phyloP scores from a whole-genome alignment of 345 rosid species.

The Pistacia atlantica region DNA sequence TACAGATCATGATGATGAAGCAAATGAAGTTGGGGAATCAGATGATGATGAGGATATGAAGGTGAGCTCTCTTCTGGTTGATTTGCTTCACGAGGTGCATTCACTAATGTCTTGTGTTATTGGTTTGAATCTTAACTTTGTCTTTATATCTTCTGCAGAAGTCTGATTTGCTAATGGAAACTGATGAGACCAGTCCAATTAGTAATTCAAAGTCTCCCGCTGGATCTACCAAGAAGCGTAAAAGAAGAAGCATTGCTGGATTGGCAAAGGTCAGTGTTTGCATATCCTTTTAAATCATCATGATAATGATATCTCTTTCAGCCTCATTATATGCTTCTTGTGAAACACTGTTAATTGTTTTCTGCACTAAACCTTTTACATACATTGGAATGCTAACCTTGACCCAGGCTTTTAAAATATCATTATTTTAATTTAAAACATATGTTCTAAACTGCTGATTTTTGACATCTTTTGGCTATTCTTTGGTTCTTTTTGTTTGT shows the following conservation, averaged over 20 bases:
- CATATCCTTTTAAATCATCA: neutral
- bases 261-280: slow-evolving; percentile 63
- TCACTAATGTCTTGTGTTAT: slow-evolving; percentile 6
- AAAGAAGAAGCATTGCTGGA: slow-evolving; percentile 72
- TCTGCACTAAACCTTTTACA: too few species aligned
- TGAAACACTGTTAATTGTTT: too few species aligned
- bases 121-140: slow-evolving; percentile 14
- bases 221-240: slow-evolving; percentile 68
- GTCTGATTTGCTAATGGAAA: slow-evolving; percentile 39
- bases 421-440: too few species aligned
- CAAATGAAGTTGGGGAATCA: slow-evolving; percentile 46
- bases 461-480: too few species aligned
- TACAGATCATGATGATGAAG: slow-evolving; percentile 39
- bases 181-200: slow-evolving; percentile 34
- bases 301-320: slow-evolving; percentile 1
- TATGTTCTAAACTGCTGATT: too few species aligned
- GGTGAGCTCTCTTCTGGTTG: slow-evolving; percentile 43
- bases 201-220: slow-evolving; percentile 47
- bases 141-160: slow-evolving; percentile 30
- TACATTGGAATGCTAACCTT: too few species aligned
- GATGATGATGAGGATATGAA: slow-evolving; percentile 47
- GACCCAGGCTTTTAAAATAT: too few species aligned
- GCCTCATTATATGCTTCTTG: neutral
- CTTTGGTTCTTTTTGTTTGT: too few species aligned
- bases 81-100: slow-evolving; percentile 13